A percentile compares a stretch with the other conserved stretches of the same genome.
phyloP scores from a whole-genome alignment of 2,329 filamentous ascomycete genomes.

The Chaetomiaceae sp. region DNA sequence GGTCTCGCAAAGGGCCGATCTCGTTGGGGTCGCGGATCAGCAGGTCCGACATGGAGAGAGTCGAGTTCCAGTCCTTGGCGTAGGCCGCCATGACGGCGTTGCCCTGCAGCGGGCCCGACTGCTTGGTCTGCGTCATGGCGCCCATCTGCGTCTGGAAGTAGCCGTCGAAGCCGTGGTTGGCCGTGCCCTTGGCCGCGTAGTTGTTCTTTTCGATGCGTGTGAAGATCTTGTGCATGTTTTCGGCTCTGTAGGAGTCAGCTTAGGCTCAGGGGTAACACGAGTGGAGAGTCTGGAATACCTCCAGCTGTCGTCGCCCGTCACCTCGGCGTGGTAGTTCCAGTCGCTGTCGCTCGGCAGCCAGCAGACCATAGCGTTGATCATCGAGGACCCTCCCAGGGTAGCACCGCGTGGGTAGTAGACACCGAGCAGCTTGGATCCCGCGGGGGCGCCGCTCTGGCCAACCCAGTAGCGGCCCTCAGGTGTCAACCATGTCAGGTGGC shows the following conservation, averaged over 20 bases:
- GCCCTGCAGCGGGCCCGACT: not conserved
- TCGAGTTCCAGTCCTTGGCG: conserved; percentile 1
- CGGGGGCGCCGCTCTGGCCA: conserved; percentile 35
- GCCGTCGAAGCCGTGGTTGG: conserved; percentile 50
- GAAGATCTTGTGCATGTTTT: conserved; percentile 59
- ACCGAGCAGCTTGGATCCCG: conserved; percentile 38
- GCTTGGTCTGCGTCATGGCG: not conserved
- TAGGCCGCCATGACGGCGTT: not conserved
- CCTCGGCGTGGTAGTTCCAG: conserved; percentile 50
- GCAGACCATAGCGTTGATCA: conserved; percentile 59
- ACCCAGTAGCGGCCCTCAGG: conserved; percentile 36
- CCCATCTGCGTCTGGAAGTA: conserved; percentile 5
- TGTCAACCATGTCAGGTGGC: conserved; percentile 48
- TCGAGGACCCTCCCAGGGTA: conserved; percentile 47
- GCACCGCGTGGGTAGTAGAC: conserved; percentile 45
- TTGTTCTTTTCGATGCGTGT: conserved; percentile 51
- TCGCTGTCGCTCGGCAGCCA: conserved; percentile 56
- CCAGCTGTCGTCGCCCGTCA: conserved; percentile 61
- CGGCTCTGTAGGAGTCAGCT: conserved; percentile 27
- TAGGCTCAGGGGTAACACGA: not conserved
- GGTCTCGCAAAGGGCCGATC: conserved; percentile 20
- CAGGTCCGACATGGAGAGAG: conserved; percentile 1
- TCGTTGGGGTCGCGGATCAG: conserved; percentile 24
- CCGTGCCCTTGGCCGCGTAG: conserved; percentile 42
- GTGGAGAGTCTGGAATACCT: too few relatives aligned